Evolutionary conservation across 352 stramenopile genomes (phyloP), one percentile per base, ranked within the genome.

Genomic region (Phytopythium litorale): DNA sequence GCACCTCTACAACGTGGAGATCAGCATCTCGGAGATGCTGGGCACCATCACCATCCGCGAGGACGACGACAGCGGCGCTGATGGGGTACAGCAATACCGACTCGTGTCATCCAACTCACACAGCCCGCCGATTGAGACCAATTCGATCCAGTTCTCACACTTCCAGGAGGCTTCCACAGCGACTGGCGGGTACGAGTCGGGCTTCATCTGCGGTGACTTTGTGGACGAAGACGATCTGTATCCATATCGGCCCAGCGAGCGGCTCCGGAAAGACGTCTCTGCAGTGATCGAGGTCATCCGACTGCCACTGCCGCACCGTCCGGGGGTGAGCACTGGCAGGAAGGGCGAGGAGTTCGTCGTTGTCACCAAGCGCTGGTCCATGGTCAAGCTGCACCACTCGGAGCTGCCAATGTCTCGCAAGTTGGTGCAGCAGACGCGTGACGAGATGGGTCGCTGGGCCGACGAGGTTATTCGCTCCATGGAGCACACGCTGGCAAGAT

Each of bases 21-120:
- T 84, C 70, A 71, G 60, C 56, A 73, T 81, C 54, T 79, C 72
- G 28, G 75, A 84, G 45, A 59, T 70, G 32, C 54, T 81, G 32
- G 73, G 71, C 18, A 77, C 67, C 50, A 76, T 81, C 30, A 81
- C 72, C 25, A 68, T 83, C 37, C 70, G 75, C n/a, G 72, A 81
- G 38, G 65, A 78, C 37, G 72, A 83, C 37, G 73, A 78, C 40
- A 67, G 67, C 37, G 54, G 68, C 13, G 61, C 67, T 2, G 54
- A 70, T 30, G 65, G 71, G 40, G 59, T 77, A 19, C 54, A 54
- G 55, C 73, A 81, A 37, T 57, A 79, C 35, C 70, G 73, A 33
- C 49, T 81, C 25, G 68, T 78, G 3, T 67, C 63, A 5, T 64
- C 63, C 32, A 61, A 54, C 37, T 65, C 56, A 4, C 35, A 70